Percentiles rank a stretch among this genome's conserved stretches.
Evolutionary conservation across 2,329 filamentous ascomycete genomes (phyloP).

Genomic region (Colletotrichum lini): DNA sequence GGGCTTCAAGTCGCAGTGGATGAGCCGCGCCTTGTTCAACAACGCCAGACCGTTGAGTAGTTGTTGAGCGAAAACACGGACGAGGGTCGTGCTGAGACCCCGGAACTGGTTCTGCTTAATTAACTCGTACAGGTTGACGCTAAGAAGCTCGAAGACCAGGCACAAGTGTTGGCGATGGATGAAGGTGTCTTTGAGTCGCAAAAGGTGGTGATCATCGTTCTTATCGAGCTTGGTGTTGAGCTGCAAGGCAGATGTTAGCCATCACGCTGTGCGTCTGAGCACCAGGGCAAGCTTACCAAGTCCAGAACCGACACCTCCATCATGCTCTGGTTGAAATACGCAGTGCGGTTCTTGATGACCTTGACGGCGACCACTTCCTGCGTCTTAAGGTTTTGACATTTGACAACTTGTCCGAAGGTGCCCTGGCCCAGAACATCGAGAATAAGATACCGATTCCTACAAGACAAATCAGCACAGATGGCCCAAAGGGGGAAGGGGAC

Average conservation of each 20-base stretch:
- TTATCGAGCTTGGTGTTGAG: conserved; percentile 99
- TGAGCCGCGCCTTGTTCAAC: conserved; percentile 95
- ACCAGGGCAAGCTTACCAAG: conserved; percentile 71
- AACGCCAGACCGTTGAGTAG: conserved; percentile 92
- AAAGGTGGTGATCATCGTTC: conserved; percentile 96
- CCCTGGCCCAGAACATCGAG: conserved; percentile 97
- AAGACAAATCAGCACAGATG: conserved; percentile 34
- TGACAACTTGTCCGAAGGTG: conserved; percentile 98
- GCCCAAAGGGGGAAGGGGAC: not conserved
- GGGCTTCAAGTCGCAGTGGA: conserved; percentile 98
- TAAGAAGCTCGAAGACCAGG: conserved; percentile 94
- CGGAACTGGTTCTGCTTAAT: conserved; percentile 99
- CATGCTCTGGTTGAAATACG: conserved; percentile 99
- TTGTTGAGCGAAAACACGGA: conserved; percentile 97
- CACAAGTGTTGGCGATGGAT: conserved; percentile 98
- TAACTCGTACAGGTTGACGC: conserved; percentile 97
- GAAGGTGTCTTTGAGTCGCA: conserved; percentile 96
- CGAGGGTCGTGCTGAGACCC: conserved; percentile 94
- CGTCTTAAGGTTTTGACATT: conserved; percentile 98
- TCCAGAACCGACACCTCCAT: conserved; percentile 99
- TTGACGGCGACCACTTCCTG: conserved; percentile 99
- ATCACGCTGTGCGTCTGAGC: not conserved
- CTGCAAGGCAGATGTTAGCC: conserved; percentile 59
- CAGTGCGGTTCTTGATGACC: conserved; percentile 98
- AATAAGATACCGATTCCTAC: conserved; percentile 93